phyloP scores from a whole-genome alignment of 1,139 yeast genomes.

The Ogataea hybrid region DNA sequence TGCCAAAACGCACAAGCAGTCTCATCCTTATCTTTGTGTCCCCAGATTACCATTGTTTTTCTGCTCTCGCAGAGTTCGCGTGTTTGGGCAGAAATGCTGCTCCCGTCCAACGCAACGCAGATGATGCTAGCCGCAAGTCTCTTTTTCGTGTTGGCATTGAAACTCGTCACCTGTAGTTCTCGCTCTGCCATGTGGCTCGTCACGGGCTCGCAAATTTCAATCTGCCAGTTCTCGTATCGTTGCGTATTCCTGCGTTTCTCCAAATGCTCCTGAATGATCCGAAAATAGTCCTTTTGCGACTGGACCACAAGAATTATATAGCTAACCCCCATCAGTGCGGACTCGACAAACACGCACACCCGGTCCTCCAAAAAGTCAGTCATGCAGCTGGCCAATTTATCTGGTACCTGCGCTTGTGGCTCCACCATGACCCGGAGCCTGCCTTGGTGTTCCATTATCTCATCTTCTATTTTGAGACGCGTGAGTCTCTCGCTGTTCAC shows the following conservation, averaged over 20 bases:
- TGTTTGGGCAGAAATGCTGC: not conserved
- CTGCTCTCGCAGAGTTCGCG: not conserved
- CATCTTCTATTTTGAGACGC: conserved; percentile 15
- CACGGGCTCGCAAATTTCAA: conserved; percentile 2
- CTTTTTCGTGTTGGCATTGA: not conserved
- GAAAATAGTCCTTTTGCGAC: conserved; percentile 1
- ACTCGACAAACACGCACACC: conserved; percentile 14
- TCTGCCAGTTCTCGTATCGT: conserved; percentile 8
- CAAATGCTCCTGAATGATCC: conserved; percentile 6
- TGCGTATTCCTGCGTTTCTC: conserved; percentile 1
- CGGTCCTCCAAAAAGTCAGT: conserved; percentile 3
- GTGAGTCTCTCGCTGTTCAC: conserved; percentile 12
- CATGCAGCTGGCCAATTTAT: not conserved
- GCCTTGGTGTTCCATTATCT: conserved; percentile 13
- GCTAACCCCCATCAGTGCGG: conserved; percentile 13
- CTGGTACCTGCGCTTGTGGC: not conserved
- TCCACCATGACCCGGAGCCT: conserved; percentile 10
- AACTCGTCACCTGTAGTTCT: not conserved
- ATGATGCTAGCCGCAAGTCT: not conserved
- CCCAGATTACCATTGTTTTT: not conserved
- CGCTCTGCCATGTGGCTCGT: not conserved
- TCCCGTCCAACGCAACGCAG: not conserved
- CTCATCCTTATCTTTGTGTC: not conserved
- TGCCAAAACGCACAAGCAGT: too few species aligned
- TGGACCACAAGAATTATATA: conserved; percentile 8